Conservation (phyloP, 140 eudicot genomes). For the Erigeron philadelphicus region DNA sequence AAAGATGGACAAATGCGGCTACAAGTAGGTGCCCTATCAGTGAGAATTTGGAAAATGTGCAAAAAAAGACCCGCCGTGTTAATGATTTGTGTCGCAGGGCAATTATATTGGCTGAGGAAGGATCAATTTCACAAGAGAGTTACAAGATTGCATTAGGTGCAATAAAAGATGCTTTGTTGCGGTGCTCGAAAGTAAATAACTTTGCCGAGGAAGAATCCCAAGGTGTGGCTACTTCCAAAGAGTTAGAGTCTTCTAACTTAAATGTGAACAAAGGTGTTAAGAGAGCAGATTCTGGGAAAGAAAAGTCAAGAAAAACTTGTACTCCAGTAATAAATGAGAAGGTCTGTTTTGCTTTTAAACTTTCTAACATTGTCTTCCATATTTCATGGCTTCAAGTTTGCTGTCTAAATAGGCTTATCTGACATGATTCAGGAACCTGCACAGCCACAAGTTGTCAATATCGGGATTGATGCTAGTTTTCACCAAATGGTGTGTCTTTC, state of each 20-base stretch:
- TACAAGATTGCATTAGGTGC: constrained; percentile 54
- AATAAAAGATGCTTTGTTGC: constrained; percentile 59
- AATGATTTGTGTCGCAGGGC: constrained; percentile 85
- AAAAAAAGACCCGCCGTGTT: constrained; percentile 59
- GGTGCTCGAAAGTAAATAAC: constrained; percentile 45
- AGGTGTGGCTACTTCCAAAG: constrained; percentile 27
- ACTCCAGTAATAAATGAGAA: constrained; percentile 45
- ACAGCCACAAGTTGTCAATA: constrained; percentile 43
- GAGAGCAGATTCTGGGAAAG: constrained; percentile 49
- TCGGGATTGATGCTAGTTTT: constrained; percentile 50
- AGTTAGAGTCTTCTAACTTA: constrained; percentile 21
- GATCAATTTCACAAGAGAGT: constrained; percentile 78
- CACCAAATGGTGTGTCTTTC: constrained; percentile 52
- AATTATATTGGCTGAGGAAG: constrained; percentile 83
- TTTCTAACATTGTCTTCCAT: not conserved
- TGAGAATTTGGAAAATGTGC: constrained; percentile 62
- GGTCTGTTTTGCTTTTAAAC: constrained; percentile 37
- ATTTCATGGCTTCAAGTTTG: constrained; percentile 6
- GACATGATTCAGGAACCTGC: constrained; percentile 42
- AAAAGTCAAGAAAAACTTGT: constrained; percentile 31
- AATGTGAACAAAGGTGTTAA: constrained; percentile 38
- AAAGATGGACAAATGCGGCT: constrained; percentile 93
- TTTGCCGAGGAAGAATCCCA: constrained; percentile 32
- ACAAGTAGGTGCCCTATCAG: constrained; percentile 45
- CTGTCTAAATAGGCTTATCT: not conserved